A percentile compares a stretch with the other conserved stretches of the same genome.
These are phyloP conservation scores for Podila epigama DNA, from an alignment of 192 early-diverging fungal genomes.

Conservation along the genomic window DNA sequence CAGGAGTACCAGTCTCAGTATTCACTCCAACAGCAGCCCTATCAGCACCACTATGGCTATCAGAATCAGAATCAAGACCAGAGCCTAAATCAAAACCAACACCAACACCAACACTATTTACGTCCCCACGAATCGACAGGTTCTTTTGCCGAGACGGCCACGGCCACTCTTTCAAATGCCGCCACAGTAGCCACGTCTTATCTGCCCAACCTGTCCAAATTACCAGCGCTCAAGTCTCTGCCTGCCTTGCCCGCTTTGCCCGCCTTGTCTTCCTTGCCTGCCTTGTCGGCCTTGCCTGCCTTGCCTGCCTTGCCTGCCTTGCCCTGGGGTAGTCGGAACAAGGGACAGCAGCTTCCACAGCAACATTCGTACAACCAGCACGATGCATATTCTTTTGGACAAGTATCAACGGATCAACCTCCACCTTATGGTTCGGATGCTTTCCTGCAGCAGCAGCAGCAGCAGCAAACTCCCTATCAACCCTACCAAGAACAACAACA, in stretches of 20 bases:
- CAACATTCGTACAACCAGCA: neutral
- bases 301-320: constrained; percentile 12
- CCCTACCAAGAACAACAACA: constrained; percentile 15
- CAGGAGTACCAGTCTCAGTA: too few relatives aligned
- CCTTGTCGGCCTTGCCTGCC: constrained; percentile 5
- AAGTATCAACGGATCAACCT: too few relatives aligned
- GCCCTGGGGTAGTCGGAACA: constrained; percentile 32
- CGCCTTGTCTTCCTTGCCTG: constrained; percentile 18
- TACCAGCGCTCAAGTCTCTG: constrained; percentile 13
- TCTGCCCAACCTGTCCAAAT: constrained; percentile 40
- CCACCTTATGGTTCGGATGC: too few relatives aligned
- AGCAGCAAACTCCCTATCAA: neutral
- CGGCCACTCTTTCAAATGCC: constrained; percentile 40
- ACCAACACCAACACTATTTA: neutral
- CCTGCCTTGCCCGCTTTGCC: constrained; percentile 20
- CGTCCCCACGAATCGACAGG: neutral
- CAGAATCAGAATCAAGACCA: too few relatives aligned
- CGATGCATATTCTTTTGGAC: neutral
- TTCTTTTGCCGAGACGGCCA: constrained; percentile 19
- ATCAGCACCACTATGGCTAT: too few relatives aligned
- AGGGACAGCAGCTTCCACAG: constrained; percentile 14
- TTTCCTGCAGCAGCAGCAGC: neutral
- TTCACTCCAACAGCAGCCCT: too few relatives aligned
- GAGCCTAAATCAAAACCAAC: too few relatives aligned
- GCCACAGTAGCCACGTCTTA: constrained; percentile 40